Evolutionary conservation across 768 basidiomycete genomes (phyloP), one percentile per base, ranked within the genome.

Genomic region (Trametes meyenii): DNA sequence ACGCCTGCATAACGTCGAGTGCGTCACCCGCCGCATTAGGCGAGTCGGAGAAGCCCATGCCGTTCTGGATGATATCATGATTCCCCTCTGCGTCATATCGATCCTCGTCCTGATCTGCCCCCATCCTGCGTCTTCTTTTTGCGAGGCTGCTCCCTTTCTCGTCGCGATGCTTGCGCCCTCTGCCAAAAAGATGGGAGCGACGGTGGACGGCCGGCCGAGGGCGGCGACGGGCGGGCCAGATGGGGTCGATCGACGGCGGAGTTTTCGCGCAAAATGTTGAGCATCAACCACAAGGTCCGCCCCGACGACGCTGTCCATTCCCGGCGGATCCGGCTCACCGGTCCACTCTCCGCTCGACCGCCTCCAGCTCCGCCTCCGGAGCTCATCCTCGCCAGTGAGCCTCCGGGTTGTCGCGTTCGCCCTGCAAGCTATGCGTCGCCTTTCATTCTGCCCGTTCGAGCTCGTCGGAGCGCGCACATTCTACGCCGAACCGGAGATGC

Each of bases 281-380:
- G 55, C 45, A 49, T 12, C 35, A 43, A 43, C n/a, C 33, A 2
- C 49, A 36, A 59, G 51, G 21, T 59, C 51, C 58, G 49, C 58
- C 38, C 58, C 51, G 58, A 29, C 21, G 19, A 33, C 29, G 29
- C 29, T 33, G 29, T 33, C 29, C 50, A 52, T 52, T 59, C 49
- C 51, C 43, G 50, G 26, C 48, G 46, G 55, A 23, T 24, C 35
- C 35, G 44, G 39, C 49, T 14, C 24, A 16, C 50, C 40, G 46
- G 23, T 39, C 38, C 39, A 21, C 21, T 21, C 23, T 23, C 2
- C 23, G 29, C 5, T 14, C 52, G 14, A 3, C 11, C 40, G 23
- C n/a, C 6, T 42, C 46, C 13, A 16, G 26, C 11, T 7, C 48
- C 23, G 26, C 26, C 29, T 35, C 48, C 16, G 16, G 43, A 33